These are phyloP conservation scores for Mycena olivaceomarginata DNA, from an alignment of 768 basidiomycete genomes.

Conservation along the genomic window DNA sequence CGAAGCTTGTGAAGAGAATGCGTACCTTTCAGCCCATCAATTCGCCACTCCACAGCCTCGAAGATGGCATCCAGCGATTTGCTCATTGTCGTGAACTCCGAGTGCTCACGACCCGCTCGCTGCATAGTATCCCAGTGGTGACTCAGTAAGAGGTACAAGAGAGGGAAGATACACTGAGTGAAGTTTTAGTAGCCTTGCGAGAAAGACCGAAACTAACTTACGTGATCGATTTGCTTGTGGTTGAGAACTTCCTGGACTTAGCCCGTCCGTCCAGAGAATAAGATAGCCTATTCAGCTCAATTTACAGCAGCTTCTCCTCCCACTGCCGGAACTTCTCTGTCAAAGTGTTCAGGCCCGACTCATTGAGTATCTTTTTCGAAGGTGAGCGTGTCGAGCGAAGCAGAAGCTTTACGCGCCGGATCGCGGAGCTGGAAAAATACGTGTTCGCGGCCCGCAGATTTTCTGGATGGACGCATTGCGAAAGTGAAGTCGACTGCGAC, in stretches of 20 bases:
- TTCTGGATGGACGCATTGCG: neutral
- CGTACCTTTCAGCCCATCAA: neutral
- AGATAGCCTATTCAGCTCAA: neutral
- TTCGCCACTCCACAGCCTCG: neutral
- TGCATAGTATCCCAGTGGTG: neutral
- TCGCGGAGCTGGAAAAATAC: neutral
- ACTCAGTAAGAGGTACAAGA: conserved; percentile 5
- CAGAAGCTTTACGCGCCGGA: neutral
- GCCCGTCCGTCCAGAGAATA: neutral
- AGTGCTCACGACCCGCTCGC: conserved; percentile 6
- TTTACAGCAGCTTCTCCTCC: neutral
- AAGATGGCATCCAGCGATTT: neutral
- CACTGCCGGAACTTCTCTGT: neutral
- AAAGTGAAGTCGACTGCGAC: neutral
- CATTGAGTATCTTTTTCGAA: neutral
- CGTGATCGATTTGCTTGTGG: neutral
- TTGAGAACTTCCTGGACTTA: neutral
- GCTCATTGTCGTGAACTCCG: conserved; percentile 2
- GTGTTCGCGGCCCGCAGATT: conserved; percentile 1
- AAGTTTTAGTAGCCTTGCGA: neutral
- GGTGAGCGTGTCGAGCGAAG: neutral
- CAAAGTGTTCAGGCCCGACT: neutral
- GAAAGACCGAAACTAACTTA: neutral
- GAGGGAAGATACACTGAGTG: conserved; percentile 2
- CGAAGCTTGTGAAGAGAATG: neutral